phyloP scores from a whole-genome alignment of 345 rosid species.

The Ceriops tagal region DNA sequence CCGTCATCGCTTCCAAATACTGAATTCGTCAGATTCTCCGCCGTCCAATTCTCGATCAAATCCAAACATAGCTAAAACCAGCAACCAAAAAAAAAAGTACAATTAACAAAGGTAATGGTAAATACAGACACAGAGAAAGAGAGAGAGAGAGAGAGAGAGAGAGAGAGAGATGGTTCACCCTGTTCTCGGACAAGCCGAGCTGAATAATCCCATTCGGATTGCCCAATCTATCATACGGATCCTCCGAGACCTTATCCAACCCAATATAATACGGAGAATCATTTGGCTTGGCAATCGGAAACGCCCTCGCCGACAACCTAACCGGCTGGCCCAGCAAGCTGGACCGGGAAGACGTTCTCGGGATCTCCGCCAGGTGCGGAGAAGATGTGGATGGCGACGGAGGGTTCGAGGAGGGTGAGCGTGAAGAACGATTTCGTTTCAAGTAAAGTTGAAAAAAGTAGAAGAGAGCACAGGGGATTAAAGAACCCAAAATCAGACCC shows the following conservation, averaged over 20 bases:
- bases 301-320: constrained; percentile 53
- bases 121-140: background rate
- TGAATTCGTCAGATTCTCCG: constrained; percentile 49
- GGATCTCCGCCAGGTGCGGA: constrained; percentile 38
- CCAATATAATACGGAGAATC: constrained; percentile 75
- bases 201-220: constrained; percentile 71
- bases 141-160: background rate
- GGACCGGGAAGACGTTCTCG: constrained; percentile 56
- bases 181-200: constrained; percentile 84
- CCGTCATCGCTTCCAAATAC: constrained; percentile 38
- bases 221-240: constrained; percentile 49
- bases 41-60: constrained; percentile 80
- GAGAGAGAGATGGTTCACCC: constrained; percentile 30
- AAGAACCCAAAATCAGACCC: constrained; percentile 71
- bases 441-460: constrained; percentile 69
- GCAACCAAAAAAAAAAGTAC: background rate
- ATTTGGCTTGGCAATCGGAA: constrained; percentile 48
- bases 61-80: constrained; percentile 68
- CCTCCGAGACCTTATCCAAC: constrained; percentile 49
- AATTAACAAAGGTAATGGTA: background rate
- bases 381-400: constrained; percentile 47
- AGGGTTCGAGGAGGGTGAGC: constrained; percentile 27
- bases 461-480: constrained; percentile 85
- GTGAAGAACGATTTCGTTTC: constrained; percentile 55
- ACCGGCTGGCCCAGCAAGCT: constrained; percentile 47